Evolutionary conservation across 495 filamentous ascomycete species (phyloP).

Genomic region (Aspergillus bertholletiae): DNA sequence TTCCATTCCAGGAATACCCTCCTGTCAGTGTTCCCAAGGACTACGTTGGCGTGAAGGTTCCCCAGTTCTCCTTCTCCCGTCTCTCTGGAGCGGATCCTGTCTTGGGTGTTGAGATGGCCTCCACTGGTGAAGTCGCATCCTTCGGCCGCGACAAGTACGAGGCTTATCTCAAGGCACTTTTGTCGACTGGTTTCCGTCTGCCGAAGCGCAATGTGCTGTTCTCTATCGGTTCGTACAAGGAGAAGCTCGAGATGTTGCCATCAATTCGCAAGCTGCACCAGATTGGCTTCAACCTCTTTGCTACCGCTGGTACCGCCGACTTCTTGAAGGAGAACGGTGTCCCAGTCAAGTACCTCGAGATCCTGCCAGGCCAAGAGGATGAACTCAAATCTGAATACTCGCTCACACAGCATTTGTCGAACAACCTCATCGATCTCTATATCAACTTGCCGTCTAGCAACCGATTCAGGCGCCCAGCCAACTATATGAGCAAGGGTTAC

Average conservation of each 20-base stretch:
- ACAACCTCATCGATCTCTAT: conserved; percentile 96
- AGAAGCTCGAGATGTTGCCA: conserved; percentile 95
- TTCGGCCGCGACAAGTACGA: conserved; percentile 96
- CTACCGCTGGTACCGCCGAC: conserved; percentile 92
- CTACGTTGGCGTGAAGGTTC: conserved; percentile 95
- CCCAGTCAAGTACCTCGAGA: conserved; percentile 85
- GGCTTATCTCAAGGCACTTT: conserved; percentile 91
- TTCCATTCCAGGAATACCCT: conserved; percentile 80
- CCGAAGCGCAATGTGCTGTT: conserved; percentile 92
- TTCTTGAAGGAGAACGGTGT: conserved; percentile 90
- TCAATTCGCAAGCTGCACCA: conserved; percentile 84
- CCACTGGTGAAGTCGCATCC: conserved; percentile 95
- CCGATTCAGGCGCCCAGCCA: conserved; percentile 89
- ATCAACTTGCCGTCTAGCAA: conserved; percentile 99
- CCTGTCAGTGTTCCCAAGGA: conserved; percentile 67
- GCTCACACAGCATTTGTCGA: conserved; percentile 88
- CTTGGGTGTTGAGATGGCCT: conserved; percentile 97
- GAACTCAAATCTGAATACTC: conserved; percentile 95
- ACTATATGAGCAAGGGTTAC: conserved; percentile 98
- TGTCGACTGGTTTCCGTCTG: conserved; percentile 95
- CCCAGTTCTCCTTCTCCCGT: conserved; percentile 97
- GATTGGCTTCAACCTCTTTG: conserved; percentile 90
- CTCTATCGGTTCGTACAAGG: conserved; percentile 95
- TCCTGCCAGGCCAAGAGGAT: conserved; percentile 64
- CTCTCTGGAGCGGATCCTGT: conserved; percentile 95